These are phyloP conservation scores for Xylaria castorea DNA, from an alignment of 495 filamentous ascomycete species.

Conservation along the genomic window DNA sequence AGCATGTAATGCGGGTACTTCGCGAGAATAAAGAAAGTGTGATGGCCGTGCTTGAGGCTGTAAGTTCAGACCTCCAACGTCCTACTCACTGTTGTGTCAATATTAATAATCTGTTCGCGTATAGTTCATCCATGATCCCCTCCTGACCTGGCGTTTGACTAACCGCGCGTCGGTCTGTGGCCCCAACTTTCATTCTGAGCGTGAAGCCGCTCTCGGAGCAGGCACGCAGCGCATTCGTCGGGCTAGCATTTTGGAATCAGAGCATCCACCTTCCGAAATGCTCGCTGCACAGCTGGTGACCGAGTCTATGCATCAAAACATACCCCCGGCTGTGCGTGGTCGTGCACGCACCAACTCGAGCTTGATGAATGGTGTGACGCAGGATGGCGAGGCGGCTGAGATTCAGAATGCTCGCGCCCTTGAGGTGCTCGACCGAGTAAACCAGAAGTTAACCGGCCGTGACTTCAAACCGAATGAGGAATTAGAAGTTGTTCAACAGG, in stretches of 20 bases:
- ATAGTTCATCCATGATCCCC: slow-evolving; percentile 95
- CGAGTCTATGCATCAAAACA: slow-evolving; percentile 53
- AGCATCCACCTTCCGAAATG: slow-evolving; percentile 58
- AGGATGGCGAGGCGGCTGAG: slow-evolving; percentile 63
- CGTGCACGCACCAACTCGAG: slow-evolving; percentile 63
- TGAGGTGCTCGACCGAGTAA: slow-evolving; percentile 88
- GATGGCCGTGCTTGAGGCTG: slow-evolving; percentile 97
- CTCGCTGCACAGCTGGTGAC: slow-evolving; percentile 50
- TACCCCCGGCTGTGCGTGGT: slow-evolving; percentile 55
- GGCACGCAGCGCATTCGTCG: slow-evolving; percentile 58
- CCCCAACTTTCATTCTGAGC: slow-evolving; percentile 81
- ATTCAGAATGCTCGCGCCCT: slow-evolving; percentile 92
- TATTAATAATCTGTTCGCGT: slow-evolving; percentile 34
- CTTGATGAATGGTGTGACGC: slow-evolving; percentile 45
- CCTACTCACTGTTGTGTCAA: slow-evolving; percentile 3
- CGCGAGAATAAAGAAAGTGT: slow-evolving; percentile 96
- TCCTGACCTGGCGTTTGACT: slow-evolving; percentile 95
- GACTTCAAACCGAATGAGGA: slow-evolving; percentile 76
- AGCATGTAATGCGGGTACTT: slow-evolving; percentile 97
- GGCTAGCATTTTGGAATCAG: slow-evolving; percentile 74
- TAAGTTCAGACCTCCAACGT: slow-evolving; percentile 57
- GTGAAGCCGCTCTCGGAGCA: slow-evolving; percentile 55
- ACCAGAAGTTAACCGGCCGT: slow-evolving; percentile 87
- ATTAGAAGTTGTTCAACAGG: slow-evolving; percentile 84
- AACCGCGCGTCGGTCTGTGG: slow-evolving; percentile 79